Evolutionary conservation across 2,329 filamentous ascomycete species (phyloP).

Genomic region (Leptoxyphium fumago): DNA sequence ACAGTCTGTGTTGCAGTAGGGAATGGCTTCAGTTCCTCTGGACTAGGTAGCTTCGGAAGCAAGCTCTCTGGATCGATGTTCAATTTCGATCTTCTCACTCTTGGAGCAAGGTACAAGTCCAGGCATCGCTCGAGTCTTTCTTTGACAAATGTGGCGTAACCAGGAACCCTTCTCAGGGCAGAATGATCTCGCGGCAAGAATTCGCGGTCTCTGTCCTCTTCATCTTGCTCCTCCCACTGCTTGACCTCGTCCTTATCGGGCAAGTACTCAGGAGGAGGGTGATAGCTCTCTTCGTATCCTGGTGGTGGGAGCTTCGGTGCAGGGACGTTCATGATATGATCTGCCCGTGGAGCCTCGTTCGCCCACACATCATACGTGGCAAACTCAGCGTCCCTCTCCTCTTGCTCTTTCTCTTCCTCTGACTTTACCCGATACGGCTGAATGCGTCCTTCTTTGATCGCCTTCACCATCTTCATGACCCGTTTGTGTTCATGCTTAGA

Average conservation of each 20-base stretch:
- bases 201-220: slow-evolving; percentile 80
- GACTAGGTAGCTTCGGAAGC: slow-evolving; percentile 80
- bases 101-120: slow-evolving; percentile 86
- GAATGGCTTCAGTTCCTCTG: slow-evolving; percentile 88
- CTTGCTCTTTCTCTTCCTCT: slow-evolving; percentile 38
- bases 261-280: slow-evolving; percentile 86
- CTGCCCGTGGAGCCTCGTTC: slow-evolving; percentile 67
- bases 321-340: slow-evolving; percentile 86
- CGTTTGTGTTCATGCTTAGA: slow-evolving; percentile 95
- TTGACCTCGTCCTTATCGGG: slow-evolving; percentile 73
- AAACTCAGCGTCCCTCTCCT: slow-evolving; percentile 57
- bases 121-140: slow-evolving; percentile 92
- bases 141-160: slow-evolving; percentile 79
- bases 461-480: slow-evolving; percentile 92
- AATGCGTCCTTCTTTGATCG: slow-evolving; percentile 87
- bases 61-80: slow-evolving; percentile 93
- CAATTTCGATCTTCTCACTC: slow-evolving; percentile 81
- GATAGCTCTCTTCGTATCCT: slow-evolving; percentile 90
- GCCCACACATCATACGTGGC: slow-evolving; percentile 87
- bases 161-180: slow-evolving; percentile 79
- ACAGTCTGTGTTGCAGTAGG: slow-evolving; percentile 78
- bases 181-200: slow-evolving; percentile 73
- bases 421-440: slow-evolving; percentile 70
- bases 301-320: slow-evolving; percentile 88
- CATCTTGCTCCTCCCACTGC: slow-evolving; percentile 71